Evolutionary conservation across 805 yeast species (phyloP), one percentile per base, ranked within the genome.

Genomic region (Blastobotrys chiropterorum): DNA sequence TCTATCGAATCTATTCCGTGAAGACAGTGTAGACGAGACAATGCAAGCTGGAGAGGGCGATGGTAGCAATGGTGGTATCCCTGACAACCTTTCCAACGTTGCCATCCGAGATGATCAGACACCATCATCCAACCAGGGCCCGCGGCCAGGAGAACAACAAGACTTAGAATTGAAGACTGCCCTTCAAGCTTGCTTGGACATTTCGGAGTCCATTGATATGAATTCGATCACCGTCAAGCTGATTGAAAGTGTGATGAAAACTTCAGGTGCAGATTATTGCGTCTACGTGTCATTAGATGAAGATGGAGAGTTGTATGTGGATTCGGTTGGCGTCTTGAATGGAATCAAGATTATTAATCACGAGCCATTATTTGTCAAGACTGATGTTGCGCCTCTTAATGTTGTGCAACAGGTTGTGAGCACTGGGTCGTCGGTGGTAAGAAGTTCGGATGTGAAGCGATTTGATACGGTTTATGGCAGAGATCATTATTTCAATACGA

Each of bases 161-260:
- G 46, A 56, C 49, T 13, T 52, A 57, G 59, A 64, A 45, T 55
- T 68, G 44, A 68, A 67, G 44, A 59, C 59, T n/a, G 77, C 77
- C 0, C 64, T 78, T 49, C 67, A 68, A 48, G 72, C 78, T 1
- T 76, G 80, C 56, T 64, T 77, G n/a, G 70, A 72, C 13, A 75
- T 78, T n/a, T 72, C 79, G 1, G 80, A 76, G 55, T 70, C 77
- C 4, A 68, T 72, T 13, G 69, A 71, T 47, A 62, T 66, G 43
- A 67, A 66, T 2, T 59, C 70, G 1, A 75, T 77, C 46, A 60
- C 72, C 2, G 57, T 63, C 17, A 72, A 67, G 43, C 55, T 78
- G 15, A 60, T 76, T 0, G 69, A 69, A 48, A 72, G 72, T 52
- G 64, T 75, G 1, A 64, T 76, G 13, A 50, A 59, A 38, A 70